Evolutionary conservation across 1,284 basidiomycete genomes (phyloP).

Genomic region (Malassezia yamatoensis): DNA sequence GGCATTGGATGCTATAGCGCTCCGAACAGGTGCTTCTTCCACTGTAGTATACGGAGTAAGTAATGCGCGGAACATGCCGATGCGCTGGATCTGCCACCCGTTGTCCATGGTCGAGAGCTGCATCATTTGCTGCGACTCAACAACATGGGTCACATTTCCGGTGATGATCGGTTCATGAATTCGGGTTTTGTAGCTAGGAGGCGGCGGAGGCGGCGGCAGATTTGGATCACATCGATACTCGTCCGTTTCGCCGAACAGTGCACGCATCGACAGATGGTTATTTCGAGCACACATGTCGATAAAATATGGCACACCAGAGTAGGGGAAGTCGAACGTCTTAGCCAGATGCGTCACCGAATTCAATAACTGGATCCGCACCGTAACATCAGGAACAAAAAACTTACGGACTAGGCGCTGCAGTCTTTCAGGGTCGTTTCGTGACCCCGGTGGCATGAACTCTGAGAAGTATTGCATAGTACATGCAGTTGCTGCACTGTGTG

Average conservation of each 20-base stretch:
- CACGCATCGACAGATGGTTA: background rate
- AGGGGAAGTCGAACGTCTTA: slow-evolving; percentile 6
- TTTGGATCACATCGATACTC: slow-evolving; percentile 6
- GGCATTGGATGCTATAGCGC: background rate
- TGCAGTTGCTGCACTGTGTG: background rate
- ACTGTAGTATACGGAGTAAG: slow-evolving; percentile 13
- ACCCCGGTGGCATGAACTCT: background rate
- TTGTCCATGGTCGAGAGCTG: slow-evolving; percentile 12
- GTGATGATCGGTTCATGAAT: slow-evolving; percentile 5
- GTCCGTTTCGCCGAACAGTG: slow-evolving; percentile 6
- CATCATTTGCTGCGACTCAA: slow-evolving; percentile 15
- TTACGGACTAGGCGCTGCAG: background rate
- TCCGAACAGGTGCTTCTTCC: background rate
- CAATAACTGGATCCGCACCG: slow-evolving; percentile 7
- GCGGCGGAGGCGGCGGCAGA: slow-evolving; percentile 7
- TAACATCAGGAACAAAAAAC: slow-evolving; percentile 7
- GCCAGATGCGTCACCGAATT: slow-evolving; percentile 2
- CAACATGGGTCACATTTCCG: slow-evolving; percentile 13
- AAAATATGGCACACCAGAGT: slow-evolving; percentile 7
- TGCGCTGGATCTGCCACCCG: slow-evolving; percentile 19
- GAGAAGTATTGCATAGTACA: slow-evolving; percentile 2
- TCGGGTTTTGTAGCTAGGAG: background rate
- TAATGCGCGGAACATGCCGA: slow-evolving; percentile 10
- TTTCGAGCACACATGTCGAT: slow-evolving; percentile 7
- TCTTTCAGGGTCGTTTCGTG: background rate